Percentiles rank a stretch among this genome's conserved stretches.
These are phyloP conservation scores for Pneumocystis sp. DNA, from an alignment of 1,139 yeast species.

Conservation along the genomic window DNA sequence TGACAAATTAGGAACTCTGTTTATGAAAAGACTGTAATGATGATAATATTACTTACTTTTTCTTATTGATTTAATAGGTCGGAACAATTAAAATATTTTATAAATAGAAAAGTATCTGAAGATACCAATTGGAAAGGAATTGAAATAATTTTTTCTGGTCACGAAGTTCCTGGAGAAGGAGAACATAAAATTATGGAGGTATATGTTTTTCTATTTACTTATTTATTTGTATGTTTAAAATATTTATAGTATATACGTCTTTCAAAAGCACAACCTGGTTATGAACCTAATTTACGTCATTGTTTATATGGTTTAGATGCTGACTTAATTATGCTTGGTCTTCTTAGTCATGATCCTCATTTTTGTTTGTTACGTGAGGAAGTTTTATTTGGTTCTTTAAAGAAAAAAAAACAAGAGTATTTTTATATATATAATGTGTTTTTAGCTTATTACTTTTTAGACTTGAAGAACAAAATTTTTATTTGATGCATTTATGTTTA, in stretches of 20 bases:
- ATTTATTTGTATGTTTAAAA: not conserved
- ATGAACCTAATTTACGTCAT: slow-evolving; percentile 79
- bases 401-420: slow-evolving; percentile 30
- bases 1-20: slow-evolving; percentile 44
- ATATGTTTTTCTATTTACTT: not conserved
- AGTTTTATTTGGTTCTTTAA: slow-evolving; percentile 60
- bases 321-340: slow-evolving; percentile 87
- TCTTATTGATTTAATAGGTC: slow-evolving; percentile 27
- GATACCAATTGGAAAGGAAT: slow-evolving; percentile 87
- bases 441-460: slow-evolving; percentile 16
- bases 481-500: slow-evolving; percentile 65
- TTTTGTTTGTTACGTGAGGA: slow-evolving; percentile 91
- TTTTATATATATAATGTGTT: not conserved
- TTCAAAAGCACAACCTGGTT: slow-evolving; percentile 70
- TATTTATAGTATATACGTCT: slow-evolving; percentile 46
- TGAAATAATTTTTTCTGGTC: slow-evolving; percentile 79
- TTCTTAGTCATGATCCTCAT: slow-evolving; percentile 93
- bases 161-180: slow-evolving; percentile 98
- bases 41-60: not conserved
- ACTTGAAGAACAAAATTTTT: slow-evolving; percentile 67
- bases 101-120: slow-evolving; percentile 65
- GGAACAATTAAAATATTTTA: slow-evolving; percentile 70
- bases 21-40: slow-evolving; percentile 58
- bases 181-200: slow-evolving; percentile 93
- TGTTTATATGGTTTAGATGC: slow-evolving; percentile 97